Percentiles rank a stretch among this genome's conserved stretches.
phyloP scores from a whole-genome alignment of 306 rosid genomes.

The Quillaja saponaria region DNA sequence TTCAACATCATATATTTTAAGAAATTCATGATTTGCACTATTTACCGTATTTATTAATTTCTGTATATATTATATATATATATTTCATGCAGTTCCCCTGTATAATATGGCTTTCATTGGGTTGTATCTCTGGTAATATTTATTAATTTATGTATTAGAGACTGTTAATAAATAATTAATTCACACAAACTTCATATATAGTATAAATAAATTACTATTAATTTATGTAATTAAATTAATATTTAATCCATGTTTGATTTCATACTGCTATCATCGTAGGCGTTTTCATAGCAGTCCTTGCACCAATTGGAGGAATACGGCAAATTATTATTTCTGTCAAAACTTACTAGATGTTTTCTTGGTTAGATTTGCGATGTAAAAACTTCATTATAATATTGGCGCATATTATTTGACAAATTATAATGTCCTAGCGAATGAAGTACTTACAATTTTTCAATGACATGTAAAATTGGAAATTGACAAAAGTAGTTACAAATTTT shows the following conservation, averaged over 20 bases:
- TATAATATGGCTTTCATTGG: conserved; percentile 60
- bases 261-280: conserved; percentile 41
- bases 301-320: conserved; percentile 67
- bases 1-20: conserved; percentile 64
- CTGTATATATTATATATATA: neutral
- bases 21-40: conserved; percentile 1
- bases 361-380: too few species aligned
- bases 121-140: conserved; percentile 42
- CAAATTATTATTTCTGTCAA: conserved; percentile 49
- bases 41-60: neutral
- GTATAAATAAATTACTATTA: neutral
- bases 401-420: too few species aligned
- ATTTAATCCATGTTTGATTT: neutral
- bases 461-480: too few species aligned
- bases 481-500: too few species aligned
- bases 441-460: too few species aligned
- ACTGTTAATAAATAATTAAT: neutral
- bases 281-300: conserved; percentile 26
- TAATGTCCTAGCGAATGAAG: too few species aligned
- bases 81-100: conserved; percentile 53
- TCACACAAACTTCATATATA: neutral
- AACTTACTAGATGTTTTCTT: conserved; percentile 49
- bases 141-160: neutral
- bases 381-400: too few species aligned
- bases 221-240: neutral